Conservation (phyloP, 1,139 yeast genomes). For the Debaryomyces robertsiae region DNA sequence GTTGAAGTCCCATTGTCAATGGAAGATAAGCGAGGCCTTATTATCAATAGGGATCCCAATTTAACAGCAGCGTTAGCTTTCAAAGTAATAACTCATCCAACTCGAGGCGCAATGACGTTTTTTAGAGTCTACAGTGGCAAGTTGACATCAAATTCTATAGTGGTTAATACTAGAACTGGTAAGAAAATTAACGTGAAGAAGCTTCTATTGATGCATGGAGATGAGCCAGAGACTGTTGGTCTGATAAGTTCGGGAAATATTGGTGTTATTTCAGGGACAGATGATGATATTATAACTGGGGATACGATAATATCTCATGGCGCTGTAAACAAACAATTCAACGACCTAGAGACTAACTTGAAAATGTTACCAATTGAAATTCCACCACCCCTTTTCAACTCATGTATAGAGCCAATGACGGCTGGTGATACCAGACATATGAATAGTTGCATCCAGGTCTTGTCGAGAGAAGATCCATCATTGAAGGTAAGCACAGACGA, state of each 20-base stretch:
- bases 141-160: slow-evolving; percentile 59
- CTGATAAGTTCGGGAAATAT: slow-evolving; percentile 75
- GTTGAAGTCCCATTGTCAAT: slow-evolving; percentile 35
- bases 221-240: slow-evolving; percentile 71
- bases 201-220: slow-evolving; percentile 85
- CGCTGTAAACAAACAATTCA: slow-evolving; percentile 48
- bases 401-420: slow-evolving; percentile 80
- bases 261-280: slow-evolving; percentile 82
- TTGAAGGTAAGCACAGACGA: slow-evolving; percentile 54
- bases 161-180: slow-evolving; percentile 71
- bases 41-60: slow-evolving; percentile 56
- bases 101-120: slow-evolving; percentile 81
- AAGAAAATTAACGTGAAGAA: slow-evolving; percentile 66
- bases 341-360: slow-evolving; percentile 49
- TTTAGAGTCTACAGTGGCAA: slow-evolving; percentile 87
- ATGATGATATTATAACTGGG: slow-evolving; percentile 78
- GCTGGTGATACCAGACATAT: slow-evolving; percentile 75
- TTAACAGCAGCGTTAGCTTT: slow-evolving; percentile 84
- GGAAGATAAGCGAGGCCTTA: slow-evolving; percentile 49
- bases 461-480: slow-evolving; percentile 69
- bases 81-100: slow-evolving; percentile 85
- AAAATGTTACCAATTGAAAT: slow-evolving; percentile 74
- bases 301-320: slow-evolving; percentile 77
- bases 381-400: slow-evolving; percentile 93
- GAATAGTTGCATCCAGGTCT: slow-evolving; percentile 64